phyloP scores from a whole-genome alignment of 1,139 yeast genomes.

The Suhomyces taliae region DNA sequence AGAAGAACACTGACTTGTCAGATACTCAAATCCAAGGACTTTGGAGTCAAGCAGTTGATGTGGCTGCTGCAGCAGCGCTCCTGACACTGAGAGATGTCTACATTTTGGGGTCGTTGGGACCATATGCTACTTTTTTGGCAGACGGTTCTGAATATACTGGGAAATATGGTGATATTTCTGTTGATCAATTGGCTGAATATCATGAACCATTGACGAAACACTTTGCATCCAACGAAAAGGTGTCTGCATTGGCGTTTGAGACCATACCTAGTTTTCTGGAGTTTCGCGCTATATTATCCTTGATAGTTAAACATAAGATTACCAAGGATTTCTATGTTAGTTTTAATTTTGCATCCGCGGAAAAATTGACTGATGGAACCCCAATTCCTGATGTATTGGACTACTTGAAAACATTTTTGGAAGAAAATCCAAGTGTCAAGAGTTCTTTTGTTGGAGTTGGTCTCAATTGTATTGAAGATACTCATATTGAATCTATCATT shows the following conservation, averaged over 20 bases:
- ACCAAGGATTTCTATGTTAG: conserved; percentile 32
- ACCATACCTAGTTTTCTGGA: conserved; percentile 63
- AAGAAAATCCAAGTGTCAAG: conserved; percentile 9
- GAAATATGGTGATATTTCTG: conserved; percentile 40
- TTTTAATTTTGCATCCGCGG: conserved; percentile 26
- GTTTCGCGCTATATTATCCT: conserved; percentile 33
- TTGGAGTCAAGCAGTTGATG: conserved; percentile 34
- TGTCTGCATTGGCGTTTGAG: conserved; percentile 61
- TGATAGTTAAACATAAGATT: conserved; percentile 5
- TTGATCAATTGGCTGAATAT: conserved; percentile 37
- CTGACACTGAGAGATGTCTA: conserved; percentile 24
- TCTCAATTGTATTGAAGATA: conserved; percentile 40
- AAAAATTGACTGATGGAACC: conserved; percentile 36
- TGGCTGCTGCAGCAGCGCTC: conserved; percentile 29
- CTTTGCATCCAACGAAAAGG: conserved; percentile 33
- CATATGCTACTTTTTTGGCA: conserved; percentile 66
- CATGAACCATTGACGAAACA: conserved; percentile 50
- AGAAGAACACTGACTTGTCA: conserved; percentile 28
- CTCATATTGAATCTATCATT: conserved; percentile 20
- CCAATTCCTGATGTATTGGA: conserved; percentile 22
- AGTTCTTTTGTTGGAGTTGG: conserved; percentile 35
- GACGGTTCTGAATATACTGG: conserved; percentile 74
- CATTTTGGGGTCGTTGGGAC: conserved; percentile 68
- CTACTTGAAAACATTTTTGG: conserved; percentile 17
- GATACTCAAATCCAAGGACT: conserved; percentile 25